Base-by-base conservation (phyloP, 176 grass and related monocot genomes). In the Aegilops speltoides region DNA sequence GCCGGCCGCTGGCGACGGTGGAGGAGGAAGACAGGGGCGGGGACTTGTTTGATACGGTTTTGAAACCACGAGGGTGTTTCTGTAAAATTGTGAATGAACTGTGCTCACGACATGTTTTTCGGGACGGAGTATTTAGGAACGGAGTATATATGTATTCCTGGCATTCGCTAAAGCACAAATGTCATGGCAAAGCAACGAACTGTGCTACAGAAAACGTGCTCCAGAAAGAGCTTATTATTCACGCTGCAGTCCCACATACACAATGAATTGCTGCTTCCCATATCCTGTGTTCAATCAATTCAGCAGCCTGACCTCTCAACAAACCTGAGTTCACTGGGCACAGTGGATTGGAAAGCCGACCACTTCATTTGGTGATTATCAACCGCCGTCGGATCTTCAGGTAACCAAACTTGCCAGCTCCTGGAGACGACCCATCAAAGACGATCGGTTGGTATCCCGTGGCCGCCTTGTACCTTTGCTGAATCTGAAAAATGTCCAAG, bases 351-450 rank as follows among this genome's bases (percentile, higher is more conserved):
- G 24, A 78, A 59, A 59, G n/a, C 28, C 41, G 33, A 25, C 2
- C 22, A 36, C 45, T 61, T 76, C 77, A 31, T 28, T 37, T 2
- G 0, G 7, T 8, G 66, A 81, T 28, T 20, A 41, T 28, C 16
- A 41, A 83, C 73, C 78, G 41, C 4, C 84, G 52, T 17, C 81
- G 88, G 36, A 98, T 88, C 88, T 92, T 98, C 73, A 98, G 80
- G 77, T 95, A 90, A 22, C 96, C 96, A 2, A 98, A 98, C 85
- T 92, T 92, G 15, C 86, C 96, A 0, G 96, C 93, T 16, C 96
- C 96, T 7, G 96, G 93, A 10, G 96, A 98, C 1, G 96, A 98
- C 9, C 96, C 93, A 1, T 95, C 88, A 5, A 98, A 98, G 36
- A 95, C 15, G 45, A 98, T 88, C 7, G 96, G 96, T 23, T 88